Evolutionary conservation across 768 basidiomycete species (phyloP), one percentile per base, ranked within the genome.

Genomic region (Amylocystis lapponica): DNA sequence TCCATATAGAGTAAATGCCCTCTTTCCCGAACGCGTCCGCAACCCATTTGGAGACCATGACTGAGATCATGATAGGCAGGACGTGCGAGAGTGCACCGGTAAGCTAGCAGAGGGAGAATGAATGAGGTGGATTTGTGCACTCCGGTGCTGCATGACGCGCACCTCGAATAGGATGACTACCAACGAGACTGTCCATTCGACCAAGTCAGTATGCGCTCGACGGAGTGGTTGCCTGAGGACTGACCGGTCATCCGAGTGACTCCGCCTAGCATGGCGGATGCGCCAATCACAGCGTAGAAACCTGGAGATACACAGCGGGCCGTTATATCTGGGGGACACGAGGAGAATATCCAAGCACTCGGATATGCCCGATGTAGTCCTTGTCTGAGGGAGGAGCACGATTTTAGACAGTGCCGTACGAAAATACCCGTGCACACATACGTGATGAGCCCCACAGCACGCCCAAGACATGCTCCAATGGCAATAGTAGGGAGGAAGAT

Each of bases 141-240:
- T 30, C n/a, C 29, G n/a, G n/a, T n/a, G n/a, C n/a, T n/a, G n/a
- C n/a, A n/a, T n/a, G n/a, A n/a, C n/a, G 41, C 55, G 17, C 16
- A 77, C 82, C 71, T 86, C 84, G 52, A 86, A 86, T 3, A 86
- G 67, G 44, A 86, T 86, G 22, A 85, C 82, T 14, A 86, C 83
- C 39, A 86, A 63, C 5, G 84, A 86, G 41, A 86, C 83, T 84
- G 48, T 20, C 17, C 16, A 25, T 7, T 34, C 33, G 19, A 4
- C 27, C 31, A 7, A 30, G 37, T 26, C 12, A 38, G 22, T 12
- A 25, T n/a, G 25, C 14, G 4, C 35, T 11, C 5, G 22, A 38
- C 8, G n/a, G n/a, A 36, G 21, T 20, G 19, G 19, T n/a, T 36
- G 1, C 27, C 13, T 2, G 16, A 5, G 13, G 14, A 53, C 77